phyloP scores from a whole-genome alignment of 2,329 filamentous ascomycete genomes.

The Penicillium sp. region DNA sequence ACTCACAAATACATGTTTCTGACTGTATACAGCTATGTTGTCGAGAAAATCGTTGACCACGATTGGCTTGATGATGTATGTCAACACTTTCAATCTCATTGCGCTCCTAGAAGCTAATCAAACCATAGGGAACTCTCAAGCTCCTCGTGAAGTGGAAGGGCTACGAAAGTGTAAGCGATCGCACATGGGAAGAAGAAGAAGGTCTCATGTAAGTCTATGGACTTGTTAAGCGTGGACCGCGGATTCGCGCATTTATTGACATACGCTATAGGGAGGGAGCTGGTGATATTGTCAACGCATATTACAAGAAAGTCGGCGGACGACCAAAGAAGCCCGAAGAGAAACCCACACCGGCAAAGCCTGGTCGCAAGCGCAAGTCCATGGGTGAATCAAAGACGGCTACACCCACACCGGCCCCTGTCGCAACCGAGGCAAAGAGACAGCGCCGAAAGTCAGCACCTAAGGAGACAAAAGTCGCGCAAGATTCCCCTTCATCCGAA shows the following conservation, averaged over 20 bases:
- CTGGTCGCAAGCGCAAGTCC: constrained; percentile 37
- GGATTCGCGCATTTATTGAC: constrained; percentile 18
- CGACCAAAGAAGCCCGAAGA: constrained; percentile 33
- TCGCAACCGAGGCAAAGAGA: constrained; percentile 28
- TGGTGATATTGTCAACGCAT: constrained; percentile 40
- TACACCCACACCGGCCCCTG: constrained; percentile 19
- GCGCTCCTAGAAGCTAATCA: constrained; percentile 16
- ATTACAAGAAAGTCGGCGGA: constrained; percentile 45
- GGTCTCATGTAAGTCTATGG: constrained; percentile 39
- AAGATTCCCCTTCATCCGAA: constrained; percentile 2
- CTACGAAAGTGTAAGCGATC: constrained; percentile 43
- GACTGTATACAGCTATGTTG: constrained; percentile 36
- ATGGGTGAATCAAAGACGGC: constrained; percentile 30
- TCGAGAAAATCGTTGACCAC: constrained; percentile 43
- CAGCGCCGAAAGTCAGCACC: constrained; percentile 27
- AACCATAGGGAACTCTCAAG: constrained; percentile 36
- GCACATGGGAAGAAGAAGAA: constrained; percentile 49
- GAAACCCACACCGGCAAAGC: constrained; percentile 15
- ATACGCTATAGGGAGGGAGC: constrained; percentile 37
- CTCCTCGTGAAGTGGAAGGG: constrained; percentile 51
- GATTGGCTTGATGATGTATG: constrained; percentile 37
- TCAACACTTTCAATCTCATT: neutral
- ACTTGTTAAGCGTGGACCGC: neutral
- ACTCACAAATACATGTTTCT: constrained; percentile 11
- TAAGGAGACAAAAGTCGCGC: constrained; percentile 21